phyloP scores from a whole-genome alignment of 225 moss, liverwort and hornwort species.

The Pleurozium schreberi region DNA sequence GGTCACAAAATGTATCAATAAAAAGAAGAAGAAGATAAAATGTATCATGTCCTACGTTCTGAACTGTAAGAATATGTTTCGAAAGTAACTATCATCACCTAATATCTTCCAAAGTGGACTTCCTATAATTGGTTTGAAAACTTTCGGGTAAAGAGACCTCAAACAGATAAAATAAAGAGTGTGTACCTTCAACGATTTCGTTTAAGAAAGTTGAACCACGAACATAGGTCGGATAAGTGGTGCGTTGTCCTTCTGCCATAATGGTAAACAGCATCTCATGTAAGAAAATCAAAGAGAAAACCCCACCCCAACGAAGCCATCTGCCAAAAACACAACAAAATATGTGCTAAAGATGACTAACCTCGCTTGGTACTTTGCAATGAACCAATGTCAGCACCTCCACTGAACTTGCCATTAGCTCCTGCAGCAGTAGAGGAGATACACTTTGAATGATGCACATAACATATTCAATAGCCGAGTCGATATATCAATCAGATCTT shows the following conservation, averaged over 20 bases:
- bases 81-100: not conserved
- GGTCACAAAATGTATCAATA: not conserved
- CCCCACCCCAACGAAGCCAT: not conserved
- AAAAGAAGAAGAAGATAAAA: not conserved
- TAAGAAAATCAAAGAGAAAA: not conserved
- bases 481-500: not conserved
- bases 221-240: conserved; percentile 12
- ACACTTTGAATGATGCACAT: not conserved
- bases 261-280: not conserved
- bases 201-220: conserved; percentile 37
- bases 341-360: not conserved
- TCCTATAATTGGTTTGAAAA: not conserved
- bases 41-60: not conserved
- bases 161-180: not conserved
- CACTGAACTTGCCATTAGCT: conserved; percentile 70
- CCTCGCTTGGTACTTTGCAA: conserved; percentile 37
- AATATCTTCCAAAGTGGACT: not conserved
- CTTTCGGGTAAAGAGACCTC: not conserved
- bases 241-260: conserved; percentile 12
- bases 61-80: not conserved
- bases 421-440: conserved; percentile 28
- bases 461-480: not conserved
- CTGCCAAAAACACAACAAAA: not conserved
- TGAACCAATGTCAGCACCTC: conserved; percentile 67
- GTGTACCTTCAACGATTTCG: conserved; percentile 70